phyloP scores from a whole-genome alignment of 2,329 filamentous ascomycete species.

The Colletotrichum sp. region DNA sequence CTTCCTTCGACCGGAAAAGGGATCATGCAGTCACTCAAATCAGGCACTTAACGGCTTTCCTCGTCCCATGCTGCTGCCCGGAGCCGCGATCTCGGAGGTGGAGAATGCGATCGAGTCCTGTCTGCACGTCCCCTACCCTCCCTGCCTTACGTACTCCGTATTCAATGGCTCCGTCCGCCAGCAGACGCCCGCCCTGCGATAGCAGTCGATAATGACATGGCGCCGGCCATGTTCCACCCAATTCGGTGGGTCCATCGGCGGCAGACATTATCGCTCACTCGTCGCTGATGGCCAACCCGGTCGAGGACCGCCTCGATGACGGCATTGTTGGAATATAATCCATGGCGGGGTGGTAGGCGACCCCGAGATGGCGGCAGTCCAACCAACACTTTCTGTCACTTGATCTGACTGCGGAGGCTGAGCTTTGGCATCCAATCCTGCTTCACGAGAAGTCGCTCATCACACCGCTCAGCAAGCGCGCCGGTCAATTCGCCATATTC shows the following conservation, averaged over 20 bases:
- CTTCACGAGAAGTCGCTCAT: background rate
- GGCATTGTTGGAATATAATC: constrained; percentile 1
- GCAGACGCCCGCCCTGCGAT: background rate
- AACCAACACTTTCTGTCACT: background rate
- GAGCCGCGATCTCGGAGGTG: constrained; percentile 16
- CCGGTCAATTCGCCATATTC: background rate
- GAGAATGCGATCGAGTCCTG: constrained; percentile 17
- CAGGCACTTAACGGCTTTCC: background rate
- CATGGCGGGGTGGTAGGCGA: constrained; percentile 7
- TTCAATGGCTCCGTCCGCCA: background rate
- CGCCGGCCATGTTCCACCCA: background rate
- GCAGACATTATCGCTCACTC: constrained; percentile 4
- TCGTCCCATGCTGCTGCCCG: constrained; percentile 9
- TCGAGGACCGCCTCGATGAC: constrained; percentile 3
- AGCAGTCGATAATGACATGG: constrained; percentile 1
- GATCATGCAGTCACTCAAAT: background rate
- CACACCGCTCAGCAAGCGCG: constrained; percentile 13
- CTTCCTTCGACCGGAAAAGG: background rate
- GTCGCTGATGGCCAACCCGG: background rate
- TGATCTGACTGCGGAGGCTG: background rate
- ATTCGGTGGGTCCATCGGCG: background rate
- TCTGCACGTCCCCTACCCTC: background rate
- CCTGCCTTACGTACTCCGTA: background rate
- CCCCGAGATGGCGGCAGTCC: background rate
- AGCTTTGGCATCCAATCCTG: background rate